phyloP scores from a whole-genome alignment of 441 rosid genomes.

The Pelargonium fulgidum region DNA sequence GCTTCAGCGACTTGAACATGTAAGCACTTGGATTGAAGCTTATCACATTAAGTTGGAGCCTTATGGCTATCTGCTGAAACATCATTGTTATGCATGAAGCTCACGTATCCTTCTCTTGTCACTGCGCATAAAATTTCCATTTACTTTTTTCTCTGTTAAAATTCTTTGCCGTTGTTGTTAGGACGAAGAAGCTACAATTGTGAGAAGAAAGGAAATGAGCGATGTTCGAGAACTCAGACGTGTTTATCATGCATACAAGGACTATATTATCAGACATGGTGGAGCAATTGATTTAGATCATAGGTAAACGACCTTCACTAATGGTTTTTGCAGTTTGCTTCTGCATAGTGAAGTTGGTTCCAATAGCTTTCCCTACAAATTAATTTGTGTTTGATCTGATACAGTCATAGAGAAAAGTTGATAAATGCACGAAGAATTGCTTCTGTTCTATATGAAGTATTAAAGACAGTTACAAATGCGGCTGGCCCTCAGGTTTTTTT shows the following conservation, averaged over 20 bases:
- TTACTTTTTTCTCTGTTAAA: neutral
- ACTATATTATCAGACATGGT: conserved; percentile 44
- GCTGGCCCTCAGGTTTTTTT: conserved; percentile 61
- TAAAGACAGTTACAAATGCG: conserved; percentile 49
- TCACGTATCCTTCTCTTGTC: neutral
- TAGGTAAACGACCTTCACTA: conserved; percentile 32
- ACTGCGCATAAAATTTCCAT: neutral
- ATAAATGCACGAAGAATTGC: conserved; percentile 41
- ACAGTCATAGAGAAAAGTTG: conserved; percentile 46
- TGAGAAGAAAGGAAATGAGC: conserved; percentile 45
- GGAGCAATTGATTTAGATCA: conserved; percentile 44
- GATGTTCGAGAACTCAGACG: conserved; percentile 72
- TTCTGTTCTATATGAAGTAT: conserved; percentile 51
- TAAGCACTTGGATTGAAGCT: conserved; percentile 21
- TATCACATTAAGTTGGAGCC: neutral
- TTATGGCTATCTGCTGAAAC: neutral
- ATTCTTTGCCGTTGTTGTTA: conserved; percentile 17
- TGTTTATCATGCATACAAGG: conserved; percentile 59
- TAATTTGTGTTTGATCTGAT: conserved; percentile 15
- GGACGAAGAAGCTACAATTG: conserved; percentile 59
- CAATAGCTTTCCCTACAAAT: conserved; percentile 9
- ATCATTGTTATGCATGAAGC: neutral
- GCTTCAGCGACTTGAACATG: conserved; percentile 80
- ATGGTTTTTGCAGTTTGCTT: neutral
- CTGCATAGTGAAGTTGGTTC: conserved; percentile 14